phyloP scores from a whole-genome alignment of 352 stramenopile species.

The Phytophthora nicotianae region DNA sequence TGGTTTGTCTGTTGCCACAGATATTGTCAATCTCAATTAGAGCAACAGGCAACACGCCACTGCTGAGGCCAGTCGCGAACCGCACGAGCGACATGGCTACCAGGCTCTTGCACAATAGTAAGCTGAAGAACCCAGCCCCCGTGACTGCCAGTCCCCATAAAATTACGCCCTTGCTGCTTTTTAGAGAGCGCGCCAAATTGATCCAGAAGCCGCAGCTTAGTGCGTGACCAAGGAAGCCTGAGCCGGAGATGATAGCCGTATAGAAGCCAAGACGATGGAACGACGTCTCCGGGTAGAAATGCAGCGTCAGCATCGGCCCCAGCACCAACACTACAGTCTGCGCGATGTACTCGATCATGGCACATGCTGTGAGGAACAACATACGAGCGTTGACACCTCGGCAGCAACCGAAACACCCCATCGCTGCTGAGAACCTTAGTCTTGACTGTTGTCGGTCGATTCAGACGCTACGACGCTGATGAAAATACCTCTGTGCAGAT shows the following conservation, averaged over 20 bases:
- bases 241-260: slow-evolving; percentile 68
- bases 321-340: slow-evolving; percentile 76
- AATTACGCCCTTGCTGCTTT: slow-evolving; percentile 83
- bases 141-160: slow-evolving; percentile 79
- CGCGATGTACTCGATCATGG: slow-evolving; percentile 79
- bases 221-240: slow-evolving; percentile 70
- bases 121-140: slow-evolving; percentile 69
- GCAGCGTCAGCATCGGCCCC: slow-evolving; percentile 72
- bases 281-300: slow-evolving; percentile 79
- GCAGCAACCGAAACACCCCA: slow-evolving; percentile 59
- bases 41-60: slow-evolving; percentile 71
- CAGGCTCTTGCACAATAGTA: slow-evolving; percentile 79
- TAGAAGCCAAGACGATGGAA: slow-evolving; percentile 81
- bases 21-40: slow-evolving; percentile 87
- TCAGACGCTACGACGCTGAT: slow-evolving; percentile 2
- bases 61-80: slow-evolving; percentile 78
- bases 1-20: slow-evolving; percentile 77
- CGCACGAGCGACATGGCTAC: slow-evolving; percentile 79
- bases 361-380: slow-evolving; percentile 80
- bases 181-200: slow-evolving; percentile 70
- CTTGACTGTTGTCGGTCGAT: slow-evolving; percentile 22
- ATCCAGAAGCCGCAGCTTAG: slow-evolving; percentile 83
- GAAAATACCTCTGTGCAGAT: background rate
- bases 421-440: background rate
- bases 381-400: slow-evolving; percentile 72